These are phyloP conservation scores for Annona squamosa DNA, from an alignment of 164 flowering plant species.

Conservation along the genomic window DNA sequence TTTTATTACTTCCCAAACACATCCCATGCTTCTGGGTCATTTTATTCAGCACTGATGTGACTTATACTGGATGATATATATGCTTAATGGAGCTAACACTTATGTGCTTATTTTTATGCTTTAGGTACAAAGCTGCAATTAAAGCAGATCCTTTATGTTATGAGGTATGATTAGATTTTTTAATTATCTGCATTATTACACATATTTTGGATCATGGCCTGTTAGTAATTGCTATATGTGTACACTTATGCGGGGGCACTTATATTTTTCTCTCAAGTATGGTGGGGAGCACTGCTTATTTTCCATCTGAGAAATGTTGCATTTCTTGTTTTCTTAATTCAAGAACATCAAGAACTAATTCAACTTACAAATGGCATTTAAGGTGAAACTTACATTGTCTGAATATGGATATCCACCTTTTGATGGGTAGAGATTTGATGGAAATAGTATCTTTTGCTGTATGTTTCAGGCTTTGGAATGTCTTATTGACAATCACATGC, in stretches of 20 bases:
- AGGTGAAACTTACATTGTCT: too few relatives aligned
- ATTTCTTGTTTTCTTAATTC: too few relatives aligned
- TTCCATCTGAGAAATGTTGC: too few relatives aligned
- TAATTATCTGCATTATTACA: neutral
- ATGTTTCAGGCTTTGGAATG: conserved; percentile 87
- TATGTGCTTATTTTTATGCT: conserved; percentile 13
- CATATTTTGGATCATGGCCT: neutral
- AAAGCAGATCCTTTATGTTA: conserved; percentile 95
- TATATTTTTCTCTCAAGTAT: neutral
- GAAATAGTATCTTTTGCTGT: neutral
- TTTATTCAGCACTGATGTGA: neutral
- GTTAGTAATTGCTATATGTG: neutral
- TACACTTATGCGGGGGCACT: neutral
- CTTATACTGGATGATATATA: neutral
- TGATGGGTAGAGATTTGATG: too few relatives aligned
- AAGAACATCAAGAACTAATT: too few relatives aligned
- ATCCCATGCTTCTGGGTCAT: neutral
- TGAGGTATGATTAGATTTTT: conserved; percentile 51
- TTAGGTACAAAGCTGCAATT: conserved; percentile 95
- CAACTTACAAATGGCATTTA: too few relatives aligned
- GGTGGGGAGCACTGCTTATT: too few relatives aligned
- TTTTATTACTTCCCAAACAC: too few relatives aligned
- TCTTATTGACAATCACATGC: conserved; percentile 90
- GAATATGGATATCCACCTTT: too few relatives aligned
- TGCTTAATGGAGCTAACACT: neutral